Evolutionary conservation across 805 yeast genomes (phyloP).

Genomic region (Wickerhamomyces chambardii): DNA sequence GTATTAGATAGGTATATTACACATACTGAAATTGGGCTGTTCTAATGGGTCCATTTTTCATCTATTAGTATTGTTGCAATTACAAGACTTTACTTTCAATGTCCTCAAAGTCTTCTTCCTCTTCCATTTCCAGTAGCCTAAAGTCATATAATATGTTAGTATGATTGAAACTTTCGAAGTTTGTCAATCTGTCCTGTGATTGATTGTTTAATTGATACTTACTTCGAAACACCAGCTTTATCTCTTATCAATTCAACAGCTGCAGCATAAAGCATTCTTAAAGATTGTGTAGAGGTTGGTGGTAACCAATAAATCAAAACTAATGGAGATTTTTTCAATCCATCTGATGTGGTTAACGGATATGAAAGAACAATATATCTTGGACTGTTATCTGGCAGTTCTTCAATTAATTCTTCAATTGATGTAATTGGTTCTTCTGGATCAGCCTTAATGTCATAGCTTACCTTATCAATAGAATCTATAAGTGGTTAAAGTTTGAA

Average conservation of each 20-base stretch:
- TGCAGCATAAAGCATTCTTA: conserved; percentile 86
- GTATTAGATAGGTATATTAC: too few species aligned
- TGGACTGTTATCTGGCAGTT: conserved; percentile 76
- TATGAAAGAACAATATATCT: conserved; percentile 69
- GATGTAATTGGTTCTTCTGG: conserved; percentile 33
- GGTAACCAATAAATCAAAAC: conserved; percentile 87
- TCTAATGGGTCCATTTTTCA: too few species aligned
- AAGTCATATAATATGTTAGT: conserved; percentile 7
- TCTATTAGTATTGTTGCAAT: too few species aligned
- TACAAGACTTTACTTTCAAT: conserved; percentile 26
- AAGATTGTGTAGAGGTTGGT: conserved; percentile 71
- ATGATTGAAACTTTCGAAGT: too few species aligned
- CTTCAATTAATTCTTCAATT: conserved; percentile 61
- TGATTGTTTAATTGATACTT: too few species aligned
- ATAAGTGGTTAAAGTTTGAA: conserved; percentile 2
- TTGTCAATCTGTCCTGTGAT: too few species aligned
- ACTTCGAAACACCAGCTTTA: conserved; percentile 30
- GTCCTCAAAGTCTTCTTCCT: conserved; percentile 63
- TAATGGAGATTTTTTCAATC: conserved; percentile 64
- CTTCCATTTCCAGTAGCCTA: conserved; percentile 52
- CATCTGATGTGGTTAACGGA: conserved; percentile 63
- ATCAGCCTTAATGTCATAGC: conserved; percentile 43
- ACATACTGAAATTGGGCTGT: too few species aligned
- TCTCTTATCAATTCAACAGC: conserved; percentile 75
- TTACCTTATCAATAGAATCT: conserved; percentile 46